phyloP scores from a whole-genome alignment of 352 stramenopile genomes.

The Pythium aristosporum region DNA sequence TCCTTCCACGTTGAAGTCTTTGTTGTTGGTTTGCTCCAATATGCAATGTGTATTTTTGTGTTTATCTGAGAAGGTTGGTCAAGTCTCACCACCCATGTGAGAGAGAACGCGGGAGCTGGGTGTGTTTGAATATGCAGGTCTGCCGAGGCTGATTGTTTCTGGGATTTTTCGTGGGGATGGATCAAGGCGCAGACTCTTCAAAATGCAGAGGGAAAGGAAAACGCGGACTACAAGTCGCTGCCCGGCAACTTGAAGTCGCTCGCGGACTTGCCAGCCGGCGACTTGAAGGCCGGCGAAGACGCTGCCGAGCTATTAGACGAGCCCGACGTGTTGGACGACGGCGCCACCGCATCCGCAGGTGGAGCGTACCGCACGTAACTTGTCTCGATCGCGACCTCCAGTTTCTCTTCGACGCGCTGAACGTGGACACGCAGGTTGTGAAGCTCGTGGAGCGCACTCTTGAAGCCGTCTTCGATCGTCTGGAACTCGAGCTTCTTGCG shows the following conservation, averaged over 20 bases:
- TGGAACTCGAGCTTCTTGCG: conserved; percentile 37
- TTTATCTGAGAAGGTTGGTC: background rate
- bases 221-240: background rate
- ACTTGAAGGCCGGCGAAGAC: conserved; percentile 23
- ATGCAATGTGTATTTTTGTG: conserved; percentile 3
- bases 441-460: conserved; percentile 51
- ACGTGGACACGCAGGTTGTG: conserved; percentile 58
- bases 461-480: conserved; percentile 43
- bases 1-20: no score
- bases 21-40: background rate
- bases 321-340: conserved; percentile 49
- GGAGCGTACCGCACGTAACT: conserved; percentile 34
- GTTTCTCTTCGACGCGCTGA: conserved; percentile 58
- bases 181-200: background rate
- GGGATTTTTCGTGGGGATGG: background rate
- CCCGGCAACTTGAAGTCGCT: background rate
- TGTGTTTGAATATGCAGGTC: conserved; percentile 14
- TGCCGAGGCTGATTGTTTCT: conserved; percentile 1
- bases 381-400: conserved; percentile 47
- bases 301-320: conserved; percentile 41
- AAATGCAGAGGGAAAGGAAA: background rate
- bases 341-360: background rate
- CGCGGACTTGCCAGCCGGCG: conserved; percentile 4
- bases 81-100: conserved; percentile 20
- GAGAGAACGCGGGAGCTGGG: conserved; percentile 8